Conservation (phyloP, 768 basidiomycete genomes). For the Boletus rex-veris region DNA sequence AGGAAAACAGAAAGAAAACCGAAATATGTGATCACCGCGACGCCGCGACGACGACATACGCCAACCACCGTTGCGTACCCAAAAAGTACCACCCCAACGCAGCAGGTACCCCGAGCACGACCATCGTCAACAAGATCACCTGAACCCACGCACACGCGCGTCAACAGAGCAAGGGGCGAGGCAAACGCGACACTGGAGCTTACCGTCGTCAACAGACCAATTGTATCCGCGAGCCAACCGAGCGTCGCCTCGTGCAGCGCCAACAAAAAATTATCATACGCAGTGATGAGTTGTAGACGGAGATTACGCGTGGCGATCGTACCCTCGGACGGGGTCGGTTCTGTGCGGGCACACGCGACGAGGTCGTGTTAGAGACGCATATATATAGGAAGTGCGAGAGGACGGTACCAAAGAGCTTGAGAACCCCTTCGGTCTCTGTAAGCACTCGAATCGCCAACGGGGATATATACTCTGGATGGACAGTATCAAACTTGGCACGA, state of each 20-base stretch:
- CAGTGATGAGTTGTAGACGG: conserved; percentile 23
- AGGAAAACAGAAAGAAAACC: too few relatives aligned
- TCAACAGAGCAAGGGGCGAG: neutral
- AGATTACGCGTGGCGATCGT: conserved; percentile 21
- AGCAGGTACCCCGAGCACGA: conserved; percentile 16
- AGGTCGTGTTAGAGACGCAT: neutral
- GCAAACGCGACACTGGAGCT: neutral
- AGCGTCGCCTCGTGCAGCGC: conserved; percentile 24
- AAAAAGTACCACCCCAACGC: conserved; percentile 20
- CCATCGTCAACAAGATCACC: conserved; percentile 21
- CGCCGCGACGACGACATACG: neutral
- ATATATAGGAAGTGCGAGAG: too few relatives aligned
- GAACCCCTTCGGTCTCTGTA: conserved; percentile 22
- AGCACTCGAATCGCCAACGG: conserved; percentile 27
- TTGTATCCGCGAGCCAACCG: conserved; percentile 21
- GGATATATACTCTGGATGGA: conserved; percentile 25
- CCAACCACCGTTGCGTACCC: conserved; percentile 10
- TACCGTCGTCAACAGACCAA: conserved; percentile 17
- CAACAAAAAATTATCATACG: conserved; percentile 13
- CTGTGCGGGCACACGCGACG: neutral
- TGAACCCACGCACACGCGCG: neutral
- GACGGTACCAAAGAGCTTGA: conserved; percentile 27
- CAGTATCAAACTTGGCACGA: conserved; percentile 15
- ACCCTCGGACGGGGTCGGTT: conserved; percentile 26
- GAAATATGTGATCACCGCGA: neutral